phyloP scores from a whole-genome alignment of 345 rosid species.

The Arabis alpina region DNA sequence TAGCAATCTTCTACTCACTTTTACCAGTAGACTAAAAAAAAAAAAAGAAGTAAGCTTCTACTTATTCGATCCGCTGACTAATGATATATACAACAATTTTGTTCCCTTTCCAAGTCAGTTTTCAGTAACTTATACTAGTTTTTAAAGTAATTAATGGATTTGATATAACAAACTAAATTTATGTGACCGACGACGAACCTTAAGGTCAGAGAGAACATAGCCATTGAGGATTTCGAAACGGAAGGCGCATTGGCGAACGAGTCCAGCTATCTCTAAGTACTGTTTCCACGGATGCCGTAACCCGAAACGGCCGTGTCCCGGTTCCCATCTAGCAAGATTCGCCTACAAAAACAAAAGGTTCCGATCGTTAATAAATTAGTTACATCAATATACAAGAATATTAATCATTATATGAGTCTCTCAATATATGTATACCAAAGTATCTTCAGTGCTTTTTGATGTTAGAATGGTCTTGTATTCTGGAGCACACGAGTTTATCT shows the following conservation, averaged over 20 bases:
- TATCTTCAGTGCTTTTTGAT: conserved; percentile 66
- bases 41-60: neutral
- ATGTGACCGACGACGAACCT: conserved; percentile 44
- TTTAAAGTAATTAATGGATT: neutral
- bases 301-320: conserved; percentile 70
- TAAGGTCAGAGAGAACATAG: conserved; percentile 50
- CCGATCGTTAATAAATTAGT: conserved; percentile 2
- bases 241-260: conserved; percentile 78
- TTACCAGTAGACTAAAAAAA: too few species aligned
- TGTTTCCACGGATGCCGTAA: conserved; percentile 79
- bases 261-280: conserved; percentile 64
- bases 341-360: conserved; percentile 50
- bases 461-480: conserved; percentile 59
- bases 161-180: neutral
- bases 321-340: conserved; percentile 90
- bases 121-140: neutral
- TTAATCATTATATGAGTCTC: neutral
- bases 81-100: neutral
- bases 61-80: neutral
- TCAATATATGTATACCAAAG: conserved; percentile 49
- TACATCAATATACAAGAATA: neutral
- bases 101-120: neutral
- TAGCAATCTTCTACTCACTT: neutral
- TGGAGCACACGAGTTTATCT: conserved; percentile 47
- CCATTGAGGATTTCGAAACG: conserved; percentile 66